Base-by-base conservation (phyloP, 192 early-diverging fungal genomes). In the Helicostylum pulchrum region DNA sequence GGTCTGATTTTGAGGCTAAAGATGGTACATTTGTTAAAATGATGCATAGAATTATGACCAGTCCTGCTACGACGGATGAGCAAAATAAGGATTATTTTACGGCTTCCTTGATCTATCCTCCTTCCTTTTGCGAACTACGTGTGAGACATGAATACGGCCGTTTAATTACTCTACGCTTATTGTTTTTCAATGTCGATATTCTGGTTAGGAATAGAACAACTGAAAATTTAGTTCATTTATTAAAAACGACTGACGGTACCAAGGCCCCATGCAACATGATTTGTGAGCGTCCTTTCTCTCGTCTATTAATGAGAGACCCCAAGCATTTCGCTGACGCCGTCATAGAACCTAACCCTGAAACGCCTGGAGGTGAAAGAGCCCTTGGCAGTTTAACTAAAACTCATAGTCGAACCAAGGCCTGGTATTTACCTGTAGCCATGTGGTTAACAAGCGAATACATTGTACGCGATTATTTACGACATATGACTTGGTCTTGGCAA, bases 401-500 rank as follows among this genome's bases (percentile, higher is more conserved):
- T 2, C 39, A 43, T 15, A 43, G 20, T 64, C 47, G 50, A 8
- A 31, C 50, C 17, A 59, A 65, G 26, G n/a, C 59, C 11, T 74
- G 73, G 73, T 70, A 74, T 52, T 26, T 68, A 15, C 67, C 73
- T 34, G 52, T 60, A 9, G 62, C 50, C 0, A 52, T 62, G 12
- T 62, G 64, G 62, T 42, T 74, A 5, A 69, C 56, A 17, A 59
- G 73, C 2, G 70, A 78, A 48, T 80, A 71, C 9, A 73, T 85
- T 15, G 60, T 79, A 34, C 70, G 67, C 30, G 78, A 78, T 49
- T 82, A 85, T 65, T 39, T 85, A 50, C 58, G 68, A 4, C 78
- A 79, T 69, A 76, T 67, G 52, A 67, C 68, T 39, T 80, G 80
- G 77, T 65, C 61, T 46, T 85, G 80, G 80, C 71, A 65, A n/a